Evolutionary conservation across 257 asterid genomes (phyloP), one percentile per base, ranked within the genome.

Genomic region (Capsicum chinense): DNA sequence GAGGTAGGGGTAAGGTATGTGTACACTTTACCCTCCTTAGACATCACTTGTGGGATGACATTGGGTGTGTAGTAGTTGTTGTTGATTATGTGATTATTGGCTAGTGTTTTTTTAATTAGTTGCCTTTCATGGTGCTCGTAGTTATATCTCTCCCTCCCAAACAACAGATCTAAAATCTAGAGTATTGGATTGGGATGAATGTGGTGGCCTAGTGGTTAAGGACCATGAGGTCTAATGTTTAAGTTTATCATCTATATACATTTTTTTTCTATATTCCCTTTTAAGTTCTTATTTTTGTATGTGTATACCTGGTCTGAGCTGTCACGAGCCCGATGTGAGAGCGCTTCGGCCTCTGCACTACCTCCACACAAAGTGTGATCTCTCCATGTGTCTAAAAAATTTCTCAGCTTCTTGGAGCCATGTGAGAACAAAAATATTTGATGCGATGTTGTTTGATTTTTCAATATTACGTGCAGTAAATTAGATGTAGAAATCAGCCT

Each of bases 131-230:
- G 42, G 2, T 2, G 42, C 42, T 39, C 2, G 4, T 39, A 39
- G 5, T 39, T 39, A 39, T 2, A 39, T 2, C 42, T 39, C 42
- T 39, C 42, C 5, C 42, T 39, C 42, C 42, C 42, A 39, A 39
- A 39, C 42, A 39, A 39, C 42, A 73, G 80, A 73, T 73, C 80
- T 48, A 21, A 12, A 21, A 74, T 74, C 52, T 76, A 26, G 37
- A 76, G 81, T 21, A 50, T 50, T 74, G 21, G 12, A 44, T 76
- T 21, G 0, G 9, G 21, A 21, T 26, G n/a, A 64, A 39, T 39
- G 42, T 2, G 5, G 42, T 39, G 42, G 42, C 5, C 42, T 39
- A 39, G 42, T 39, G 42, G 42, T 2, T 39, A 39, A 39, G 42
- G 1, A 39, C 4, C 42, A 39, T 39, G 42, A 39, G 42, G 42